Base-by-base conservation (phyloP, 2,329 filamentous ascomycete genomes). In the Sclerotiophoma versabilis region DNA sequence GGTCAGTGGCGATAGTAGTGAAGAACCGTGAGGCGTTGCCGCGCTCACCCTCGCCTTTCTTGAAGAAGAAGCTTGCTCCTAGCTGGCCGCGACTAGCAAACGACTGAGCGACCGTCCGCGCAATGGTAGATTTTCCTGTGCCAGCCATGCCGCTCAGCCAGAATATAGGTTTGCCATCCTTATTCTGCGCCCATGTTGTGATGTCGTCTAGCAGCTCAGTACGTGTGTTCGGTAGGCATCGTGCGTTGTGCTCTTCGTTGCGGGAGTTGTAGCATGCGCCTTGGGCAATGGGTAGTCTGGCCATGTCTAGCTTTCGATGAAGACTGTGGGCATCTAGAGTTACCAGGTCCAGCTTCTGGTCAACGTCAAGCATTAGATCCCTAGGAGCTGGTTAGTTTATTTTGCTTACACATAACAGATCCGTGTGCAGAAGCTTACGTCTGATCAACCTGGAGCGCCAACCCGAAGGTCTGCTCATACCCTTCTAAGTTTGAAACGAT, bases 81-180 rank as follows among this genome's bases (percentile, higher is more conserved):
- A 63, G 43, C 22, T 56, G 36, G 0, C 27, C 15, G 1, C 27
- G 10, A 14, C 29, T 34, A 22, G 27, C 53, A 23, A 57, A 57
- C 11, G 23, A 43, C n/a, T 47, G 5, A 2, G 70, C 68, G 4
- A 73, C 27, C 0, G 69, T 71, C 33, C 34, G 53, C n/a, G 59
- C 59, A 30, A 59, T 60, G 3, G 57, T 62, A 23, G 54, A 58
- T 17, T 58, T 58, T 27, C 54, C 54, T 2, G 52, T 42, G 22
- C 52, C 46, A 22, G 51, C 58, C 36, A 55, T 47, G 17, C 71
- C 69, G n/a, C 49, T 63, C 3, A 74, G 57, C 73, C 66, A 75
- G 58, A 67, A 74, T 46, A 73, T 67, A 25, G 43, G 39, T 32
- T 60, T 61, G 19, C 58, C 46, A n/a, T 58, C 29, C 27, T 37